Evolutionary conservation across 2,329 filamentous ascomycete genomes (phyloP).

Genomic region (Bipolaris zeicola): DNA sequence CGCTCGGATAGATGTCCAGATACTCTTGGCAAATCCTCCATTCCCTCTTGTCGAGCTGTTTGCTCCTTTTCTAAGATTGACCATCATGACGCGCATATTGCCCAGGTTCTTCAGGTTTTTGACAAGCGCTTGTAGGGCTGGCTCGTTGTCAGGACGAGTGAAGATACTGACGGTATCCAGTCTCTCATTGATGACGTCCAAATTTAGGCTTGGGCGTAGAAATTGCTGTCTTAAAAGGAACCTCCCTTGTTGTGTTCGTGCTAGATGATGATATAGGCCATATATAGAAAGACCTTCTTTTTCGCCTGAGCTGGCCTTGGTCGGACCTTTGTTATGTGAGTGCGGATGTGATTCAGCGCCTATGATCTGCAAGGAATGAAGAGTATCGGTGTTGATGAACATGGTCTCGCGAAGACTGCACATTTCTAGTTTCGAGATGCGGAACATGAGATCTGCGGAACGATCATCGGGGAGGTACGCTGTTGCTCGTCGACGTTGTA

Average conservation of each 20-base stretch:
- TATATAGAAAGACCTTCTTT: constrained; percentile 87
- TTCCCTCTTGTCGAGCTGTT: constrained; percentile 58
- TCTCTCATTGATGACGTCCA: constrained; percentile 71
- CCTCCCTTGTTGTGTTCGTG: constrained; percentile 80
- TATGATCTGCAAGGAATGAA: constrained; percentile 83
- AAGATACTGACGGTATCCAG: constrained; percentile 72
- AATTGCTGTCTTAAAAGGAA: constrained; percentile 77
- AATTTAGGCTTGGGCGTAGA: constrained; percentile 74
- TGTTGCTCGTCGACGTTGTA: constrained; percentile 70
- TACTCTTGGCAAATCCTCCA: constrained; percentile 65
- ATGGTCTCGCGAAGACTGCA: constrained; percentile 70
- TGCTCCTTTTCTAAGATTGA: constrained; percentile 78
- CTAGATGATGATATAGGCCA: constrained; percentile 77
- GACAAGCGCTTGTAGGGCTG: constrained; percentile 60
- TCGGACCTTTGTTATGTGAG: constrained; percentile 74
- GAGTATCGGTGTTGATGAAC: constrained; percentile 81
- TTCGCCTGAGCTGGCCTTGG: constrained; percentile 63
- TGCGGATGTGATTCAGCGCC: constrained; percentile 83
- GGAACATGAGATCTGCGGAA: constrained; percentile 61
- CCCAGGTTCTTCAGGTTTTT: constrained; percentile 72
- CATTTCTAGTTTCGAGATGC: constrained; percentile 71
- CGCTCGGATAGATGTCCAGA: constrained; percentile 73
- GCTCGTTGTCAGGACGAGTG: constrained; percentile 68
- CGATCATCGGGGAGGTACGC: constrained; percentile 67
- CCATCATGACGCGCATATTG: constrained; percentile 72